Evolutionary conservation across 2,329 filamentous ascomycete species (phyloP), one percentile per base, ranked within the genome.

Genomic region (Colletotrichum navitas): DNA sequence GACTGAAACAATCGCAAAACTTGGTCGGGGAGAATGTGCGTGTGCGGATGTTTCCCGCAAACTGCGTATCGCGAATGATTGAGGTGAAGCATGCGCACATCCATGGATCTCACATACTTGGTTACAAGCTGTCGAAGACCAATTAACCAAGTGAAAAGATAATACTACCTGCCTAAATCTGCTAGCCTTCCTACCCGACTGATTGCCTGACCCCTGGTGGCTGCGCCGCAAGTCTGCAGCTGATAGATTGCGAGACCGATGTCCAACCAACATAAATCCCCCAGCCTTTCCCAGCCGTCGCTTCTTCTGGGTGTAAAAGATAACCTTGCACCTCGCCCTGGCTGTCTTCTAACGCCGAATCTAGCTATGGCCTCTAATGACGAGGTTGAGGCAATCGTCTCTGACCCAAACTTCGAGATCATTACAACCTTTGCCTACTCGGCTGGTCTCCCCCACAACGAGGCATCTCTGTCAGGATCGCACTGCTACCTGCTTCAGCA

Each of bases 401-500:
- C 51, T 36, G 51, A 56, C 26, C 39, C 51, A 34, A 29, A 47
- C 39, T 64, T 56, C 18, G 62, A 64, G 29, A 56, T 64, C 51
- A 64, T 64, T 18, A 64, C 36, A 26, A 64, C 51, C 3, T 47
- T 64, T 18, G 62, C 41, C 29, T 64, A 64, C 39, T 64, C 51
- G 2, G 14, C 29, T 5, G 39, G 62, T 18, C 62, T 64, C 11
- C 39, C 62, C 26, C 2, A 36, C 1, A 49, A 64, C 21, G 26
- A 16, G 18, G 41, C 51, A 26, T 43, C 51, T 45, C 16, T 29
- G 39, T 49, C n/a, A n/a, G n/a, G n/a, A n/a, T n/a, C 58, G 18
- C 10, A 49, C 29, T 49, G 43, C 43, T 61, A 61, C 58, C 43
- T 61, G 43, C 58, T 61, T 47, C 58, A 49, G 11, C 12, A 49